Conservation (phyloP, 1,284 basidiomycete species). For the Fereydounia khargensis region DNA sequence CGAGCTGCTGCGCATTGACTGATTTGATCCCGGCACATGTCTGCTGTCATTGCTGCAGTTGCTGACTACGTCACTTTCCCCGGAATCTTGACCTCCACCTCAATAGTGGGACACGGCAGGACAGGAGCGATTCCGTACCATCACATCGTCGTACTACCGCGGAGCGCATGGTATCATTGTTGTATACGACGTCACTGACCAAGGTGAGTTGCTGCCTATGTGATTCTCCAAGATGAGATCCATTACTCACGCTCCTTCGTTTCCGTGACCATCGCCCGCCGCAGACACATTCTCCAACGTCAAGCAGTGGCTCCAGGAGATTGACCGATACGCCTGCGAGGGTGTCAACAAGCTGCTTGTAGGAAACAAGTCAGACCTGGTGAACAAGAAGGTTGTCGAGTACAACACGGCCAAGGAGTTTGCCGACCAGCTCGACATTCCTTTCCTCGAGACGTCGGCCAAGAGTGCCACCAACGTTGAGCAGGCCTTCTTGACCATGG, state of each 20-base stretch:
- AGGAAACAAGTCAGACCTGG: slow-evolving; percentile 96
- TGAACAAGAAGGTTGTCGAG: slow-evolving; percentile 98
- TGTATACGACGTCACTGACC: slow-evolving; percentile 97
- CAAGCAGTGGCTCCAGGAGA: slow-evolving; percentile 99
- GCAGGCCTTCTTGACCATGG: slow-evolving; percentile 61
- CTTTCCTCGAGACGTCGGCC: slow-evolving; percentile 60
- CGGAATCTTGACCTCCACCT: no score
- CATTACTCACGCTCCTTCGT: no score
- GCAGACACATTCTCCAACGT: slow-evolving; percentile 98
- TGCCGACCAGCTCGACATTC: slow-evolving; percentile 55
- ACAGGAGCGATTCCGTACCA: slow-evolving; percentile 66
- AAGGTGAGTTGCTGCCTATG: slow-evolving; percentile 17
- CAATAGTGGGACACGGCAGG: slow-evolving; percentile 62
- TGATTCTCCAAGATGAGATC: no score
- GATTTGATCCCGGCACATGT: no score
- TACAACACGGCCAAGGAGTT: slow-evolving; percentile 87
- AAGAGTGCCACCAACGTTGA: slow-evolving; percentile 61
- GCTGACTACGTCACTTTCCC: no score
- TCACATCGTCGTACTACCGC: slow-evolving; percentile 87
- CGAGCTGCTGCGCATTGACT: no score
- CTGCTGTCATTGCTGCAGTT: no score
- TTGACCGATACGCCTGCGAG: slow-evolving; percentile 97
- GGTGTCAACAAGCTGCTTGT: slow-evolving; percentile 97
- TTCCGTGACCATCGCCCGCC: slow-evolving; percentile 56
- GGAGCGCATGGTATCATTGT: slow-evolving; percentile 94